Percentiles rank a stretch among this genome's conserved stretches.
Conservation (phyloP, 2,329 filamentous ascomycete species). For the Colletotrichum somersetense region DNA sequence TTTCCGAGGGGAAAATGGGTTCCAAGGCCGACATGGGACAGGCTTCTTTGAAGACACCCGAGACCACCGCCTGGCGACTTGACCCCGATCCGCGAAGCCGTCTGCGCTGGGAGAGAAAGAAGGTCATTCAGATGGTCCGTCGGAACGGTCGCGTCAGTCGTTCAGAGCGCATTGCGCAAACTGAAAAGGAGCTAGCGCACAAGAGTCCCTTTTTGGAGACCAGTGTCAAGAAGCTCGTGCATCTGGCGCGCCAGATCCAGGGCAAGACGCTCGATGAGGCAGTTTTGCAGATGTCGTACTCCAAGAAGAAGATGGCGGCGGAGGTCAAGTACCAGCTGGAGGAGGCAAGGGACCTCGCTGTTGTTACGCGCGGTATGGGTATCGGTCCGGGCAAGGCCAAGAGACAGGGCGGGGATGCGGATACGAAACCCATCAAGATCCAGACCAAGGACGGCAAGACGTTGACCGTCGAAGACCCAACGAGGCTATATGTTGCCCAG, state of each 20-base stretch:
- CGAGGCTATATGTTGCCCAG: constrained; percentile 90
- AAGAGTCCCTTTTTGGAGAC: constrained; percentile 84
- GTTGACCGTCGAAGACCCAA: constrained; percentile 78
- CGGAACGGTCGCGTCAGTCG: constrained; percentile 75
- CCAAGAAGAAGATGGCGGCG: constrained; percentile 89
- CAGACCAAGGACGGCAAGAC: constrained; percentile 81
- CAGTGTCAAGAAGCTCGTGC: constrained; percentile 90
- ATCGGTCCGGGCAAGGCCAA: constrained; percentile 61
- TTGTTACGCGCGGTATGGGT: constrained; percentile 88
- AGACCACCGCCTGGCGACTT: constrained; percentile 71
- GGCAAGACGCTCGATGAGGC: constrained; percentile 96
- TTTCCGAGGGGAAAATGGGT: constrained; percentile 51
- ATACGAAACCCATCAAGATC: constrained; percentile 63
- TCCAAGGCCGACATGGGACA: constrained; percentile 46
- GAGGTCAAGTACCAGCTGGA: constrained; percentile 85
- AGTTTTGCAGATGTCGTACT: constrained; percentile 94
- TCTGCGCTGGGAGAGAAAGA: constrained; percentile 83
- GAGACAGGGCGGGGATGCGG: constrained; percentile 51
- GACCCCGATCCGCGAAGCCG: constrained; percentile 82
- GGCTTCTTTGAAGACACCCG: constrained; percentile 55
- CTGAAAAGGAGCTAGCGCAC: constrained; percentile 66
- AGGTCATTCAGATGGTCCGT: constrained; percentile 82
- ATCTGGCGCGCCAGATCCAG: constrained; percentile 86
- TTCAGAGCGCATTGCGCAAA: constrained; percentile 75
- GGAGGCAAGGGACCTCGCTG: constrained; percentile 83